Percentiles rank a stretch among this genome's conserved stretches.
Evolutionary conservation across 1,284 basidiomycete species (phyloP).

Genomic region (Fomitopsis schrenkii): DNA sequence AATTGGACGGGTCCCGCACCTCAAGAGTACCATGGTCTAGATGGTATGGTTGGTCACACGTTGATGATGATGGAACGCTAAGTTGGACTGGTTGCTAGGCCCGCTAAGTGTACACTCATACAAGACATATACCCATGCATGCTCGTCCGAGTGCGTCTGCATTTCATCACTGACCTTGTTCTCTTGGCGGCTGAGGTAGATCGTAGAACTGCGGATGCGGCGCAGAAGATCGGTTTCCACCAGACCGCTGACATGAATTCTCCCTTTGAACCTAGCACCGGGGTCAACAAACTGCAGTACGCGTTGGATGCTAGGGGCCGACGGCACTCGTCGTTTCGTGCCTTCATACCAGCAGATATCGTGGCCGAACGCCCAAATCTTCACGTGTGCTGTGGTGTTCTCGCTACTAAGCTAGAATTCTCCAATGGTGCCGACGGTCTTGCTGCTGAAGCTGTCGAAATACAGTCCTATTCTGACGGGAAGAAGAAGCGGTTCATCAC

Average conservation of each 20-base stretch:
- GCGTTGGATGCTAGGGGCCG: background rate
- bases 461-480: background rate
- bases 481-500: constrained; percentile 7
- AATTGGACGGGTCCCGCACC: background rate
- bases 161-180: too few species aligned
- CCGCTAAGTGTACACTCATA: background rate
- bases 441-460: background rate
- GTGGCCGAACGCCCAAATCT: background rate
- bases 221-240: background rate
- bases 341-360: background rate
- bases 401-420: background rate
- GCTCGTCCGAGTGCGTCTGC: background rate
- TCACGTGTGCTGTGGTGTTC: background rate
- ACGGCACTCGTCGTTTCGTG: background rate
- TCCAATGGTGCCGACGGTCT: background rate
- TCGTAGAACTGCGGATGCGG: background rate
- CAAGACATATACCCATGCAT: constrained; percentile 2
- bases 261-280: background rate
- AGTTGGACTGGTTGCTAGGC: background rate
- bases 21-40: background rate
- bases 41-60: background rate
- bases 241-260: background rate
- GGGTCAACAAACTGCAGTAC: background rate
- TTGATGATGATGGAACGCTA: background rate
- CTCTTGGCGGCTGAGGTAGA: too few species aligned